phyloP scores from a whole-genome alignment of 2,329 filamentous ascomycete genomes.

The Zymoseptoria brevis region DNA sequence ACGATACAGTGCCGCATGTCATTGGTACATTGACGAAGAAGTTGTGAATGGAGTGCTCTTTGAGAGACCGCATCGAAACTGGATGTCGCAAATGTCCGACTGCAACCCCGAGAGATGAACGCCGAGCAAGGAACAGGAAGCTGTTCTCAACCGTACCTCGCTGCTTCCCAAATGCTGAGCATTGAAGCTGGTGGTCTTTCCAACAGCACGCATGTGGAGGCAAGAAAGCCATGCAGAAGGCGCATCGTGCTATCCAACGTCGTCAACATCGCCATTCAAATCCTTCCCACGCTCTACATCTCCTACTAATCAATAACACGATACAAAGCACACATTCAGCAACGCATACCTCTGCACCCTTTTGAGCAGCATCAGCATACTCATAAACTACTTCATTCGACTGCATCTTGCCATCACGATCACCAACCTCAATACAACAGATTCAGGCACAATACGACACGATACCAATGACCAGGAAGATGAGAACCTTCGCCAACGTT shows the following conservation, averaged over 20 bases:
- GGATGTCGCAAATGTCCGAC: too few relatives aligned
- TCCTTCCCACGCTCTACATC: background rate
- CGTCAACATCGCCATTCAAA: background rate
- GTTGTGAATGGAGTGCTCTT: background rate
- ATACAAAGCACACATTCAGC: background rate
- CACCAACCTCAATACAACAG: background rate
- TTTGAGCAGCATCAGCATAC: background rate
- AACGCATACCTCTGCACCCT: background rate
- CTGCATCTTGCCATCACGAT: background rate
- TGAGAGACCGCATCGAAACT: too few relatives aligned
- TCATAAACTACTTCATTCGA: background rate
- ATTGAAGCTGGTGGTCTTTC: background rate
- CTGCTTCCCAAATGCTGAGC: background rate
- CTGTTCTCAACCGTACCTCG: background rate
- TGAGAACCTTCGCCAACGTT: background rate
- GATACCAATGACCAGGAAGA: background rate
- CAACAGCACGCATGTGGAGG: background rate
- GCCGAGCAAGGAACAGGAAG: background rate
- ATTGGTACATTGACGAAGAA: slow-evolving; percentile 28
- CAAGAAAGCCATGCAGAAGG: background rate
- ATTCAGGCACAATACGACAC: background rate
- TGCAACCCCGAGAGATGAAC: too few relatives aligned
- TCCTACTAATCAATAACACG: background rate
- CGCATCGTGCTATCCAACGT: background rate
- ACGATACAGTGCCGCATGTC: slow-evolving; percentile 30